phyloP scores from a whole-genome alignment of 176 grass and related monocot genomes.

The Triticum turgidum region DNA sequence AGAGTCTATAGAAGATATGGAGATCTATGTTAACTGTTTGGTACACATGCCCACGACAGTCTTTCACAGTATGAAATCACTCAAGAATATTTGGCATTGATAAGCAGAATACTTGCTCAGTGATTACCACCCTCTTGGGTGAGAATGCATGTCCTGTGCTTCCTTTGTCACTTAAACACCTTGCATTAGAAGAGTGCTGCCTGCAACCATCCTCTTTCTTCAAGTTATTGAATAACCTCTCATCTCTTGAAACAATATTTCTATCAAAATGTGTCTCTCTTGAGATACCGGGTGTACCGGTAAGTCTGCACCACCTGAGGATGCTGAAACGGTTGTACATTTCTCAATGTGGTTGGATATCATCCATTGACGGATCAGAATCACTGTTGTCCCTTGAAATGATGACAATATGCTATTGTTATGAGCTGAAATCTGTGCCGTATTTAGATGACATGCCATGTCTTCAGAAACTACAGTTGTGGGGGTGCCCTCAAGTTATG shows the following conservation, averaged over 20 bases:
- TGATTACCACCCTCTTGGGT: not conserved
- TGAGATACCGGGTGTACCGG: not conserved
- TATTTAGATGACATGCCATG: not conserved
- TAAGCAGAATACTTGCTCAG: not conserved
- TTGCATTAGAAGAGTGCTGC: not conserved
- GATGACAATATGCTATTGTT: not conserved
- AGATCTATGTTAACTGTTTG: not conserved
- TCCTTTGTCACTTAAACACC: not conserved
- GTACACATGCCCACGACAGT: not conserved
- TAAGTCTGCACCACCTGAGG: not conserved
- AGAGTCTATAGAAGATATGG: not conserved
- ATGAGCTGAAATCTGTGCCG: conserved; percentile 4
- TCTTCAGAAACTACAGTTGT: not conserved
- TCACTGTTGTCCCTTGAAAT: not conserved
- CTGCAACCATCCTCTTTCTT: not conserved
- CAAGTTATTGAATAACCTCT: not conserved
- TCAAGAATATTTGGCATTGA: not conserved
- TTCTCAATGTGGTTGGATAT: not conserved
- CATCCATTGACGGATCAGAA: conserved; percentile 9
- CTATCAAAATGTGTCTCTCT: not conserved
- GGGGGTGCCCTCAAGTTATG: not conserved
- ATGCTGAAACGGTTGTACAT: not conserved
- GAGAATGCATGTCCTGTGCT: not conserved
- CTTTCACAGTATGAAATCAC: not conserved
- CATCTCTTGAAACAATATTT: not conserved